phyloP scores from a whole-genome alignment of 2,329 filamentous ascomycete species.

The Tothia fuscella region DNA sequence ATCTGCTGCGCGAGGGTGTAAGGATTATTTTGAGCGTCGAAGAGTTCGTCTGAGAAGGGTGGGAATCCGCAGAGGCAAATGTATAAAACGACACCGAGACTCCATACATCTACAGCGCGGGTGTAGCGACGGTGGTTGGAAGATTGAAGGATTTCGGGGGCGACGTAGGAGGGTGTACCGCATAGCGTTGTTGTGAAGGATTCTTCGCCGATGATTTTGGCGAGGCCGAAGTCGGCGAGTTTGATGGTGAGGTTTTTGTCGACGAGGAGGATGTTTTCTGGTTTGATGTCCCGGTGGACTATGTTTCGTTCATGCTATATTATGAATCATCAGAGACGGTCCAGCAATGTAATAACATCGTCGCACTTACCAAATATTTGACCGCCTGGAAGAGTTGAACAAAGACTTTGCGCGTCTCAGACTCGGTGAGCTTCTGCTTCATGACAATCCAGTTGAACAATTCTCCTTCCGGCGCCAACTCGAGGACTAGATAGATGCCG shows the following conservation, averaged over 20 bases:
- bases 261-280: constrained; percentile 84
- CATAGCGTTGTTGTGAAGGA: constrained; percentile 94
- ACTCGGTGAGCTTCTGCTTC: constrained; percentile 77
- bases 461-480: constrained; percentile 85
- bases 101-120: constrained; percentile 92
- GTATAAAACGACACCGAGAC: constrained; percentile 91
- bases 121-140: constrained; percentile 77
- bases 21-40: constrained; percentile 60
- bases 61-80: constrained; percentile 96
- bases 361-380: constrained; percentile 71
- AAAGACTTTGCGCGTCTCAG: constrained; percentile 77
- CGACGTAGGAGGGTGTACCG: constrained; percentile 78
- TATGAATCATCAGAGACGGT: constrained; percentile 18
- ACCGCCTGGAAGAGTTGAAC: constrained; percentile 83
- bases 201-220: constrained; percentile 97
- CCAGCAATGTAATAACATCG: neutral
- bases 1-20: constrained; percentile 84
- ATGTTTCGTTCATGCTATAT: constrained; percentile 87
- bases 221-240: constrained; percentile 88
- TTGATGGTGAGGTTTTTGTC: constrained; percentile 82
- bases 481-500: constrained; percentile 81
- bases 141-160: constrained; percentile 85
- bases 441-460: constrained; percentile 90
- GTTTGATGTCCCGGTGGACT: constrained; percentile 95
- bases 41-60: constrained; percentile 91